A percentile compares a stretch with the other conserved stretches of the same genome.
phyloP scores from a whole-genome alignment of 2,329 filamentous ascomycete genomes.

The Phaeoacremonium minimum region DNA sequence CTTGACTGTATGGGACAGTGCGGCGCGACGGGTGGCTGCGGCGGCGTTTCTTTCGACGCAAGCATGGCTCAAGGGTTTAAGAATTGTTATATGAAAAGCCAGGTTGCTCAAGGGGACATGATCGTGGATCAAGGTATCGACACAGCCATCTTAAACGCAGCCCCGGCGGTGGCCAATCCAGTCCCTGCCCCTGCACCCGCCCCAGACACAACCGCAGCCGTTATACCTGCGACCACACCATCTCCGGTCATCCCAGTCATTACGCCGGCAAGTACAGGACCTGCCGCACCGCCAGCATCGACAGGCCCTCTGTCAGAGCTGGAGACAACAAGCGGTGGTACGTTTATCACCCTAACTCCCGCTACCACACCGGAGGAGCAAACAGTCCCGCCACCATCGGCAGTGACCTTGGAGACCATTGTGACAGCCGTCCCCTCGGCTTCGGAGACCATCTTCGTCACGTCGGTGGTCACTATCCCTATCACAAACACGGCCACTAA shows the following conservation, averaged over 20 bases:
- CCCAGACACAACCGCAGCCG: neutral
- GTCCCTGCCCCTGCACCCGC: neutral
- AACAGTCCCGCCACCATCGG: neutral
- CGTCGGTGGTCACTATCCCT: neutral
- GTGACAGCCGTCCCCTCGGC: neutral
- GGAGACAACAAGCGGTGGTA: neutral
- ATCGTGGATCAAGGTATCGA: slow-evolving; percentile 16
- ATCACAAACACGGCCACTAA: neutral
- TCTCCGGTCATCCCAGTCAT: neutral
- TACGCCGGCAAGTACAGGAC: neutral
- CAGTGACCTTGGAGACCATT: neutral
- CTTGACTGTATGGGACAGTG: slow-evolving; percentile 22
- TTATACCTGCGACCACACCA: neutral
- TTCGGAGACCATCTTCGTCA: neutral
- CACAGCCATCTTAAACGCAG: slow-evolving; percentile 14
- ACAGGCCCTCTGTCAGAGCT: neutral
- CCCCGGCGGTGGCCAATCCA: neutral
- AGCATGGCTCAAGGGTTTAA: slow-evolving; percentile 20
- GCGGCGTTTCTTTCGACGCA: slow-evolving; percentile 19
- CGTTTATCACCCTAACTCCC: neutral
- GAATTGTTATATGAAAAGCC: slow-evolving; percentile 24
- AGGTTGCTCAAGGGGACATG: slow-evolving; percentile 6
- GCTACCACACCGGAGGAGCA: neutral
- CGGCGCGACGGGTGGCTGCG: slow-evolving; percentile 15
- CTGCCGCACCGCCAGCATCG: neutral